phyloP scores from a whole-genome alignment of 805 yeast species.

The Starmera dryadoides region DNA sequence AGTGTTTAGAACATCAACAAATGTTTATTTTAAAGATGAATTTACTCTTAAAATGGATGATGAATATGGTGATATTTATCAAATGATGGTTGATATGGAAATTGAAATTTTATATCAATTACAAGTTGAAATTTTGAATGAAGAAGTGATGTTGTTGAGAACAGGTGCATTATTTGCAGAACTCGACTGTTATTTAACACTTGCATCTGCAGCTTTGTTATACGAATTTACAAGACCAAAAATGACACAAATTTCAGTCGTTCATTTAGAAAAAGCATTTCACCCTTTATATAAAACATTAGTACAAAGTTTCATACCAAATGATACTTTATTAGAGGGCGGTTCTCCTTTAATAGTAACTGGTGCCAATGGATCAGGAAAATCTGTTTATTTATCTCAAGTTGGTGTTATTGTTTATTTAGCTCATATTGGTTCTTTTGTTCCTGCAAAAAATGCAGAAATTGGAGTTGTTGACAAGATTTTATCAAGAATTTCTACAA shows the following conservation, averaged over 20 bases:
- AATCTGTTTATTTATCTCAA: slow-evolving; percentile 42
- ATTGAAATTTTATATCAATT: slow-evolving; percentile 30
- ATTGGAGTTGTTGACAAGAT: slow-evolving; percentile 42
- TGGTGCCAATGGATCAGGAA: slow-evolving; percentile 47
- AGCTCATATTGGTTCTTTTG: slow-evolving; percentile 48
- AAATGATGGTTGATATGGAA: slow-evolving; percentile 31
- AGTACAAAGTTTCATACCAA: slow-evolving; percentile 33
- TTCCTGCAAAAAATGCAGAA: slow-evolving; percentile 40
- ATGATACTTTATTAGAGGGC: slow-evolving; percentile 27
- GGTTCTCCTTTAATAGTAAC: slow-evolving; percentile 29
- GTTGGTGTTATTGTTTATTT: slow-evolving; percentile 40
- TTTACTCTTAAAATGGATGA: slow-evolving; percentile 26
- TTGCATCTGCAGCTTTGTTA: slow-evolving; percentile 24
- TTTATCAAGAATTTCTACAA: slow-evolving; percentile 35
- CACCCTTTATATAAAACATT: slow-evolving; percentile 39
- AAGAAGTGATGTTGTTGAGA: slow-evolving; percentile 7
- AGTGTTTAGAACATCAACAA: slow-evolving; percentile 29
- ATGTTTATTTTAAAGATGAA: slow-evolving; percentile 28
- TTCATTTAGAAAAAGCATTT: slow-evolving; percentile 32
- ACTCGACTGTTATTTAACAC: slow-evolving; percentile 29
- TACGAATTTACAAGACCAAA: slow-evolving; percentile 26
- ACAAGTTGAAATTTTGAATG: slow-evolving; percentile 17
- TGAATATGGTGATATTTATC: slow-evolving; percentile 34
- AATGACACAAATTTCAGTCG: slow-evolving; percentile 17
- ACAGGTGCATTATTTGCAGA: slow-evolving; percentile 23